Percentiles rank a stretch among this genome's conserved stretches.
These are phyloP conservation scores for Sporobolomyces phaffii DNA, from an alignment of 768 basidiomycete species.

Conservation along the genomic window DNA sequence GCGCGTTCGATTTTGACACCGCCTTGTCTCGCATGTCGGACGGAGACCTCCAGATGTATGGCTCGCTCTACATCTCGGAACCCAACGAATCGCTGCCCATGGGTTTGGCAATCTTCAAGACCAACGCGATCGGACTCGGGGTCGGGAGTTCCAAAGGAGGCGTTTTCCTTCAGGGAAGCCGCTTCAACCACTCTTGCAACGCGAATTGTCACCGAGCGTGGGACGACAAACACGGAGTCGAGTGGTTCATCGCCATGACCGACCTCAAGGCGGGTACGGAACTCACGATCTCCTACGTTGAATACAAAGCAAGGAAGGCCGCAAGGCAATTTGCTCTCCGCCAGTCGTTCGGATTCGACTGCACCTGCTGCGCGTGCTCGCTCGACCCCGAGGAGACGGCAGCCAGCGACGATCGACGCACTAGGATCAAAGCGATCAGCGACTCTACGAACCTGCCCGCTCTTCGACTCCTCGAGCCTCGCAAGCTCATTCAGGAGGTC, in stretches of 20 bases:
- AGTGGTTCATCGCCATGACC: too few species aligned
- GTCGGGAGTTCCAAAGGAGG: not conserved
- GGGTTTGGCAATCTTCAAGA: not conserved
- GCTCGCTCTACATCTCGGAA: not conserved
- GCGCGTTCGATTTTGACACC: too few species aligned
- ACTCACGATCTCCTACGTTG: too few species aligned
- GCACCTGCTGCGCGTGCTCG: too few species aligned
- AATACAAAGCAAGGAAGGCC: too few species aligned
- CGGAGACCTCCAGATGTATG: not conserved
- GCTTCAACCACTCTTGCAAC: slow-evolving; percentile 19
- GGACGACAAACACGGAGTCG: too few species aligned
- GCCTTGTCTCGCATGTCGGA: not conserved
- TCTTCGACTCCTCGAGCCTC: not conserved
- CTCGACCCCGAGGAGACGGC: too few species aligned
- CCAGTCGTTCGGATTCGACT: too few species aligned
- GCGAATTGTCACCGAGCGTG: slow-evolving; percentile 3
- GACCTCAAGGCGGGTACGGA: too few species aligned
- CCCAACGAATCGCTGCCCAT: not conserved
- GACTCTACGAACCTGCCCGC: not conserved
- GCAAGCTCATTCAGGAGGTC: not conserved
- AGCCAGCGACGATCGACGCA: too few species aligned
- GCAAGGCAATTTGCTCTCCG: too few species aligned
- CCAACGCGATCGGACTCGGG: not conserved
- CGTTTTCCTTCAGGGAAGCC: not conserved
- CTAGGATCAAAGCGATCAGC: too few species aligned